These are phyloP conservation scores for Aureobasidium melanogenum DNA, from an alignment of 2,329 filamentous ascomycete genomes.

Conservation along the genomic window DNA sequence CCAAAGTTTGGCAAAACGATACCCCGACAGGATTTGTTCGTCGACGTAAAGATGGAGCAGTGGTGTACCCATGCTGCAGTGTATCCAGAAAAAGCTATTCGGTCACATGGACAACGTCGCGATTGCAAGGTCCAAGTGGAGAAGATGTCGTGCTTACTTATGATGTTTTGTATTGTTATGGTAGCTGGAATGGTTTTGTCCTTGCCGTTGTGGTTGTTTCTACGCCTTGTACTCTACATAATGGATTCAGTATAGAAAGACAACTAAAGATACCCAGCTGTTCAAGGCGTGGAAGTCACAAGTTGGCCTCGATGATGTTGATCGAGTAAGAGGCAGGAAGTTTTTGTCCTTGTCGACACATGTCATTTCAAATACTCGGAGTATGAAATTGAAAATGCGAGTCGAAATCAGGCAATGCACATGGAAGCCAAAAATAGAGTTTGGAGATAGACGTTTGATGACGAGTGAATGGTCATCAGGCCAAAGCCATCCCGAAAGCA, in stretches of 20 bases:
- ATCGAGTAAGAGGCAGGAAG: not conserved
- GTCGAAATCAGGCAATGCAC: not conserved
- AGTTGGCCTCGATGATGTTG: not conserved
- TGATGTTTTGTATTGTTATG: not conserved
- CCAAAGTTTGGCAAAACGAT: not conserved
- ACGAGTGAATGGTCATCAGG: not conserved
- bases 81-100: not conserved
- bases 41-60: not conserved
- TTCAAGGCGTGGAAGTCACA: not conserved
- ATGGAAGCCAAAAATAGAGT: not conserved
- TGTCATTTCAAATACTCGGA: no score
- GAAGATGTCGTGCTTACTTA: no score
- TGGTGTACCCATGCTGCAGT: not conserved
- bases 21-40: not conserved
- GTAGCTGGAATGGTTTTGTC: not conserved
- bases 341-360: no score
- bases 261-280: not conserved
- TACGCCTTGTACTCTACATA: not conserved
- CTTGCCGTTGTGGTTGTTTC: not conserved
- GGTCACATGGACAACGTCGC: not conserved
- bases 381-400: not conserved
- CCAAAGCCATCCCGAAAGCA: slow-evolving; percentile 2
- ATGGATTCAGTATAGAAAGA: no score
- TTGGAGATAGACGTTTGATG: slow-evolving; percentile 2
- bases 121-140: not conserved